Conservation (phyloP, 2,329 filamentous ascomycete species). For the Curvularia eragrostidis region DNA sequence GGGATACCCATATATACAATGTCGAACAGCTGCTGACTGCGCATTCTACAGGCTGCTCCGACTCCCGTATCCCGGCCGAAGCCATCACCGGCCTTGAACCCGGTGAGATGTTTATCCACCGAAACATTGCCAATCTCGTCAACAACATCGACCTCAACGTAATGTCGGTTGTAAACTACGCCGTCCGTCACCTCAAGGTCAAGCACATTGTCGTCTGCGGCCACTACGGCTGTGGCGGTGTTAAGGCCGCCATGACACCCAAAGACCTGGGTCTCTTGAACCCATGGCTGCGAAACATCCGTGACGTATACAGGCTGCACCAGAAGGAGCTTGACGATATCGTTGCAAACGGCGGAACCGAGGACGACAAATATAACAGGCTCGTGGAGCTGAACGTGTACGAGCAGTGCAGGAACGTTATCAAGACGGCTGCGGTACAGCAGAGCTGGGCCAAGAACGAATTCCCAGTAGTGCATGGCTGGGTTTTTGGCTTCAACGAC, state of each 20-base stretch:
- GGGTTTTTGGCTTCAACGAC: conserved; percentile 74
- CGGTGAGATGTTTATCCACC: conserved; percentile 46
- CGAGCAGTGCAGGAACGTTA: conserved; percentile 49
- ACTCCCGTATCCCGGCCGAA: conserved; percentile 51
- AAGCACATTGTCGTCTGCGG: conserved; percentile 74
- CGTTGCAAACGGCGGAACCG: conserved; percentile 19
- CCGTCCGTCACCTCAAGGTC: conserved; percentile 57
- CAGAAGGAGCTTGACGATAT: conserved; percentile 69
- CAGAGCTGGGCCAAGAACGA: conserved; percentile 66
- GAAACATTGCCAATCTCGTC: conserved; percentile 49
- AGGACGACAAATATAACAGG: conserved; percentile 42
- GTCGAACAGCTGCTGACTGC: conserved; percentile 10
- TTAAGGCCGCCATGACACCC: conserved; percentile 67
- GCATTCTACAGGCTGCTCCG: conserved; percentile 43
- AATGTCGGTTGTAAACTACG: conserved; percentile 52
- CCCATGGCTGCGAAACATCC: conserved; percentile 76
- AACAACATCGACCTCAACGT: conserved; percentile 52
- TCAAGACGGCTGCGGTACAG: conserved; percentile 61
- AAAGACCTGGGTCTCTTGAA: conserved; percentile 74
- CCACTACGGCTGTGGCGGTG: conserved; percentile 72
- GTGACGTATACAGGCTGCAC: conserved; percentile 75
- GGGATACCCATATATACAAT: neutral
- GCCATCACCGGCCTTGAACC: conserved; percentile 50
- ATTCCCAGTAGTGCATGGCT: conserved; percentile 74
- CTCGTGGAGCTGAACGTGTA: conserved; percentile 50